Evolutionary conservation across 2,329 filamentous ascomycete genomes (phyloP).

Genomic region (Sordariomycetes sp.): DNA sequence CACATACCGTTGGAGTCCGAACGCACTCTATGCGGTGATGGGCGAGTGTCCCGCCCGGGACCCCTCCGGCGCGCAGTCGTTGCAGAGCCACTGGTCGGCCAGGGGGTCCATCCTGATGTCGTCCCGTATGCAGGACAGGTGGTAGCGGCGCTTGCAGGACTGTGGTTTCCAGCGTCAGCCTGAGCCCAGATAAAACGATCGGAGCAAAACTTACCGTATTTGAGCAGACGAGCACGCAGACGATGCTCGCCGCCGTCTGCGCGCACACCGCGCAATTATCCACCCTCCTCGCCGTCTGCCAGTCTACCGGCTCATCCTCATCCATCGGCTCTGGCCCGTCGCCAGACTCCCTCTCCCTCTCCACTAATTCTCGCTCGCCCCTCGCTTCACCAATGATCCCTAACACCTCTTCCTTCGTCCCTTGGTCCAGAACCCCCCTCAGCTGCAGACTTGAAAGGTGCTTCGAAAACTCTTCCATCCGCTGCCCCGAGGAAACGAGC

Average conservation of each 20-base stretch:
- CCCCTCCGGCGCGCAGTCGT: conserved; percentile 4
- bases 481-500: conserved; percentile 35
- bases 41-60: neutral
- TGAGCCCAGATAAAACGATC: neutral
- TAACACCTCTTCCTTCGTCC: conserved; percentile 30
- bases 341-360: neutral
- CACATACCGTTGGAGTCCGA: neutral
- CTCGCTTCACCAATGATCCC: conserved; percentile 30
- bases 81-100: conserved; percentile 4
- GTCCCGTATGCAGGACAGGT: neutral
- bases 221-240: conserved; percentile 3
- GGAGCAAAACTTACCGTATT: neutral
- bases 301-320: neutral
- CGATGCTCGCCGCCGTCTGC: neutral
- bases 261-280: neutral
- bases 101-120: neutral
- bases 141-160: conserved; percentile 1
- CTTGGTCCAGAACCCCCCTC: conserved; percentile 33
- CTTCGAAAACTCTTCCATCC: conserved; percentile 43
- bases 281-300: neutral
- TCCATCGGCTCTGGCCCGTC: neutral
- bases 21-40: neutral
- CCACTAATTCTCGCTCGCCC: conserved; percentile 12
- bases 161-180: neutral
- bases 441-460: conserved; percentile 40